Conservation (phyloP, 768 basidiomycete species). For the Amanita fuliginea region DNA sequence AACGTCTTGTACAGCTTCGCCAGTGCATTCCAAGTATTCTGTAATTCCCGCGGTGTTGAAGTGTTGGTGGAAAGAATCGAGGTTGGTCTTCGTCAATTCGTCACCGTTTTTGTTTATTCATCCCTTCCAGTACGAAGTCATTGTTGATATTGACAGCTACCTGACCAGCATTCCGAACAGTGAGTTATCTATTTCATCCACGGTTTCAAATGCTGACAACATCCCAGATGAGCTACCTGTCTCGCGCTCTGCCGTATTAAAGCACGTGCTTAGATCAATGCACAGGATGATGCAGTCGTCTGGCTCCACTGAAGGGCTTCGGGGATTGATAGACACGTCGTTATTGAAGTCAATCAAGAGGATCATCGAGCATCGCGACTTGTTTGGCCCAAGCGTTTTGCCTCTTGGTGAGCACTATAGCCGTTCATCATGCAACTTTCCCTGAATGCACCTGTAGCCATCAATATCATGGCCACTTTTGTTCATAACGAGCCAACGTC, state of each 20-base stretch:
- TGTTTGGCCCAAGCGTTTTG: slow-evolving; percentile 82
- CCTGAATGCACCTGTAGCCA: slow-evolving; percentile 29
- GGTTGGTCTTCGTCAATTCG: slow-evolving; percentile 30
- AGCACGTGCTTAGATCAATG: slow-evolving; percentile 83
- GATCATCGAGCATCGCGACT: slow-evolving; percentile 69
- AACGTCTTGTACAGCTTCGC: slow-evolving; percentile 84
- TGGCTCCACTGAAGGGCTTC: slow-evolving; percentile 87
- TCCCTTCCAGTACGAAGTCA: slow-evolving; percentile 48
- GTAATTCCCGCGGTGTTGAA: slow-evolving; percentile 74
- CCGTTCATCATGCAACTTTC: not conserved
- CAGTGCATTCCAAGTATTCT: slow-evolving; percentile 82
- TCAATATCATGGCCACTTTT: slow-evolving; percentile 94
- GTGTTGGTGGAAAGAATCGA: slow-evolving; percentile 79
- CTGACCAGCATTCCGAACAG: slow-evolving; percentile 17
- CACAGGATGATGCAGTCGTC: slow-evolving; percentile 97
- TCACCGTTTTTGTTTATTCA: slow-evolving; percentile 3
- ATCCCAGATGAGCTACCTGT: slow-evolving; percentile 54
- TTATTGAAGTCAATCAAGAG: slow-evolving; percentile 78
- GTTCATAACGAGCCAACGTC: slow-evolving; percentile 99
- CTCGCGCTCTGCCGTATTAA: slow-evolving; percentile 69
- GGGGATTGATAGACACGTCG: slow-evolving; percentile 87
- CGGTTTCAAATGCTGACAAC: not conserved
- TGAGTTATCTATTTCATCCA: not conserved
- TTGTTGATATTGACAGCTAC: slow-evolving; percentile 50
- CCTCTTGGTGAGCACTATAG: slow-evolving; percentile 53